Evolutionary conservation across 2,329 filamentous ascomycete species (phyloP).

Genomic region (Colletotrichum abscissum): DNA sequence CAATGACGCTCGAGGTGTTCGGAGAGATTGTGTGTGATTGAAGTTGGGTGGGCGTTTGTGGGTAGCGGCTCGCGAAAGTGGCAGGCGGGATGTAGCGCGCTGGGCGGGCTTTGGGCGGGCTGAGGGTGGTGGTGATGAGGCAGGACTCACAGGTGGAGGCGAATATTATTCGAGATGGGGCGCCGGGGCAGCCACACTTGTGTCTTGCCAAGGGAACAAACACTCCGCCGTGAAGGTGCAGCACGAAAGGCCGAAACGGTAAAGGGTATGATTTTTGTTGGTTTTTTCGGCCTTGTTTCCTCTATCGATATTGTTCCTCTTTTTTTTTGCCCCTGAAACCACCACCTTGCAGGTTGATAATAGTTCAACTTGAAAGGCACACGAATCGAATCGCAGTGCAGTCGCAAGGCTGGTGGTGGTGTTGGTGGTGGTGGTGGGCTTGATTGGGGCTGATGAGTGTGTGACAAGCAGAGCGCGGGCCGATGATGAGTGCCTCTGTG

Average conservation of each 20-base stretch:
- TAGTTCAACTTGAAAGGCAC: background rate
- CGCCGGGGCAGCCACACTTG: conserved; percentile 25
- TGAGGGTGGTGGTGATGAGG: conserved; percentile 26
- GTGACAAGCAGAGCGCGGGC: background rate
- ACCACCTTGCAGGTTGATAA: background rate
- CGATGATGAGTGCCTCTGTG: background rate
- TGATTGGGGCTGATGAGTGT: background rate
- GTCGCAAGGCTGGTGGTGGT: background rate
- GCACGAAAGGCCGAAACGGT: background rate
- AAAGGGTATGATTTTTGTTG: background rate
- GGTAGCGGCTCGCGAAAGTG: conserved; percentile 35
- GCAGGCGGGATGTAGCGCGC: conserved; percentile 31
- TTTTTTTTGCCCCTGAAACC: background rate
- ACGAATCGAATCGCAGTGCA: background rate
- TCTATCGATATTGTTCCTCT: background rate
- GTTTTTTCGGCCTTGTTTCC: background rate
- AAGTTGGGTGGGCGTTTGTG: conserved; percentile 24
- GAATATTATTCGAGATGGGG: conserved; percentile 35
- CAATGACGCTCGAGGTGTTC: background rate
- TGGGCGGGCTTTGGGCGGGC: conserved; percentile 26
- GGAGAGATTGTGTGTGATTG: background rate
- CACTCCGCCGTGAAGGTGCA: background rate
- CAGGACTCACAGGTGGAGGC: conserved; percentile 36
- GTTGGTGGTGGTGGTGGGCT: background rate
- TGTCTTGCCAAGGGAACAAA: conserved; percentile 22